Evolutionary conservation across 2,329 filamentous ascomycete genomes (phyloP), one percentile per base, ranked within the genome.

Genomic region (Alternaria sp.): DNA sequence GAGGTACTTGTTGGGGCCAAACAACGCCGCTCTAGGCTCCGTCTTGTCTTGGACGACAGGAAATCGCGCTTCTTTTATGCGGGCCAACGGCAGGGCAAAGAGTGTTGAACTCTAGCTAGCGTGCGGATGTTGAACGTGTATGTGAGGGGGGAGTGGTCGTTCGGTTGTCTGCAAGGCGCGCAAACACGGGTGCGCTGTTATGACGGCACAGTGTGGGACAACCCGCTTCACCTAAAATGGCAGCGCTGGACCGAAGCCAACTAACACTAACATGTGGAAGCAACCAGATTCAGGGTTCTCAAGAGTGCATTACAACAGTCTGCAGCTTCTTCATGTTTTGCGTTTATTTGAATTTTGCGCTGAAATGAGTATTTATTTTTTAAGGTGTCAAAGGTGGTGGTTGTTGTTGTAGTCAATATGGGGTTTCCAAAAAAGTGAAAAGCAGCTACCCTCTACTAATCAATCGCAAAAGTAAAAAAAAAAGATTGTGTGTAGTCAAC

Each of bases 61-160:
- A 40, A 48, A 31, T 24, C 17, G 33, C 53, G 55, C 45, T 51
- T 59, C 40, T 33, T 34, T 17, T 11, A n/a, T 42, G 37, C 41
- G 45, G 23, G 24, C 24, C 39, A 44, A 55, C 37, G 40, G 48
- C 26, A 28, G 45, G 51, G 65, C 68, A 54, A 64, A 69, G 70
- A 77, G 73, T 76, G 72, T 76, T 75, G 73, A 75, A 71, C 73
- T 75, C 68, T 60, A 66, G 66, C 65, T 57, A 51, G 46, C 52
- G 65, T 63, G 63, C 69, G 66, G 63, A 70, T 67, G 64, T 69
- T 66, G 63, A 61, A 61, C 50, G 61, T 55, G 56, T 55, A 61
- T 59, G 53, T 42, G 48, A 51, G 45, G 17, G 45, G 14, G 60
- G 55, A 42, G 49, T 21, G n/a, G 33, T 58, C n/a, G 58, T 54